phyloP scores from a whole-genome alignment of 2,329 filamentous ascomycete species.

The Trichophyton rubrum region DNA sequence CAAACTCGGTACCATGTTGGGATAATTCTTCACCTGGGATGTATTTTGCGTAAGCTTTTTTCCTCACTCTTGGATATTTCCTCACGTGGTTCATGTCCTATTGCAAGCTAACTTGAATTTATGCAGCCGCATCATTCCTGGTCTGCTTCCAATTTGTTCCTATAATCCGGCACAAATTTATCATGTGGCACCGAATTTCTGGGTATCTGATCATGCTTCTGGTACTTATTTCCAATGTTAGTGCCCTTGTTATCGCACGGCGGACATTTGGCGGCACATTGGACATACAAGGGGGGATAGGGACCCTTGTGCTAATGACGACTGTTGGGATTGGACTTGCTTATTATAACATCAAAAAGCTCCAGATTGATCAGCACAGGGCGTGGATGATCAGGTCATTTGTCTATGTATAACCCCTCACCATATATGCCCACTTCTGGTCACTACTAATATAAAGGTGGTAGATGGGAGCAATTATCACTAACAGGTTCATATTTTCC shows the following conservation, averaged over 20 bases:
- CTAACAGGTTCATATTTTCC: background rate
- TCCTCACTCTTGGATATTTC: too few relatives aligned
- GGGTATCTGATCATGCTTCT: conserved; percentile 46
- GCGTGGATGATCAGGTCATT: conserved; percentile 51
- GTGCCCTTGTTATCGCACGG: conserved; percentile 42
- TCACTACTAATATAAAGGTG: background rate
- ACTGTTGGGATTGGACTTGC: conserved; percentile 32
- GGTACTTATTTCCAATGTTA: conserved; percentile 34
- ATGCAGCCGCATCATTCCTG: conserved; percentile 26
- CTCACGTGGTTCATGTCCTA: background rate
- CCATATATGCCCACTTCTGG: background rate
- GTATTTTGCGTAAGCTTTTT: conserved; percentile 18
- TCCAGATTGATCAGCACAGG: conserved; percentile 52
- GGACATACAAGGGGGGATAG: conserved; percentile 36
- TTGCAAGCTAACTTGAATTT: background rate
- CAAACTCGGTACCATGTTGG: conserved; percentile 27
- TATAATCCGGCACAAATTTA: conserved; percentile 33
- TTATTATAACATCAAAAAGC: conserved; percentile 44
- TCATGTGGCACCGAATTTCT: conserved; percentile 47
- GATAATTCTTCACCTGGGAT: conserved; percentile 33
- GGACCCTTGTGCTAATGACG: conserved; percentile 1
- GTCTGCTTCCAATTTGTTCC: conserved; percentile 33
- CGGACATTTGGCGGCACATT: conserved; percentile 44
- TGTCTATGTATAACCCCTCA: conserved; percentile 26
- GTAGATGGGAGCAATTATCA: conserved; percentile 9